Percentiles rank a stretch among this genome's conserved stretches.
Conservation (phyloP, 2,329 filamentous ascomycete genomes). For the Penicillium thymicola region DNA sequence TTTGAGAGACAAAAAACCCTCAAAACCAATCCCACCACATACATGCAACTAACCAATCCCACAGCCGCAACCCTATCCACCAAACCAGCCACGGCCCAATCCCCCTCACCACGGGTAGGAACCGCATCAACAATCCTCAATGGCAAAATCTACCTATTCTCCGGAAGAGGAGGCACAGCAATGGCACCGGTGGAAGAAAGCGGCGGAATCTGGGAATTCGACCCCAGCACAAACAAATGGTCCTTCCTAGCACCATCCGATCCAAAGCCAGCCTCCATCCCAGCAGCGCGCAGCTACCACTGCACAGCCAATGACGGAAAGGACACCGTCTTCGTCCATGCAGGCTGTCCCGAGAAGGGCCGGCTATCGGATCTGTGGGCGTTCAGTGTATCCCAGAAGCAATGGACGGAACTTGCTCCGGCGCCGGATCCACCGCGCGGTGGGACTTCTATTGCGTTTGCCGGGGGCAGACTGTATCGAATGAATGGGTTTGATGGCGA, state of each 20-base stretch:
- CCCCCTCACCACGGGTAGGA: slow-evolving; percentile 66
- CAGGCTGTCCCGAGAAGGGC: slow-evolving; percentile 65
- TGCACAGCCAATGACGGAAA: slow-evolving; percentile 59
- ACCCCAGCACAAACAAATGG: slow-evolving; percentile 65
- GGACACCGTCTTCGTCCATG: slow-evolving; percentile 71
- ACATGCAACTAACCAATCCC: background rate
- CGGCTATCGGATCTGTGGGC: slow-evolving; percentile 71
- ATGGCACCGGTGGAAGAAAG: slow-evolving; percentile 70
- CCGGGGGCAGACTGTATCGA: slow-evolving; percentile 65
- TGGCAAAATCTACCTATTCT: slow-evolving; percentile 74
- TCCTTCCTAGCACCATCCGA: slow-evolving; percentile 57
- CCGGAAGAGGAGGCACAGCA: slow-evolving; percentile 67
- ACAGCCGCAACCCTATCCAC: background rate
- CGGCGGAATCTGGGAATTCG: slow-evolving; percentile 73
- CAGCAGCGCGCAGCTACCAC: slow-evolving; percentile 70
- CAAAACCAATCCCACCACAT: too few species aligned
- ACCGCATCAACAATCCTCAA: slow-evolving; percentile 67
- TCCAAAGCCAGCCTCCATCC: slow-evolving; percentile 46
- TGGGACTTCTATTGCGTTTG: slow-evolving; percentile 65
- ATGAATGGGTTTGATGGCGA: slow-evolving; percentile 78
- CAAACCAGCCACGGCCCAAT: slow-evolving; percentile 29
- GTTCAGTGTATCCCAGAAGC: slow-evolving; percentile 62
- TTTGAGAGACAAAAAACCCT: background rate
- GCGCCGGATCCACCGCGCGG: slow-evolving; percentile 66
- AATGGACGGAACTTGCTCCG: slow-evolving; percentile 65